phyloP scores from a whole-genome alignment of 345 rosid species.

The Citrus unshiu region DNA sequence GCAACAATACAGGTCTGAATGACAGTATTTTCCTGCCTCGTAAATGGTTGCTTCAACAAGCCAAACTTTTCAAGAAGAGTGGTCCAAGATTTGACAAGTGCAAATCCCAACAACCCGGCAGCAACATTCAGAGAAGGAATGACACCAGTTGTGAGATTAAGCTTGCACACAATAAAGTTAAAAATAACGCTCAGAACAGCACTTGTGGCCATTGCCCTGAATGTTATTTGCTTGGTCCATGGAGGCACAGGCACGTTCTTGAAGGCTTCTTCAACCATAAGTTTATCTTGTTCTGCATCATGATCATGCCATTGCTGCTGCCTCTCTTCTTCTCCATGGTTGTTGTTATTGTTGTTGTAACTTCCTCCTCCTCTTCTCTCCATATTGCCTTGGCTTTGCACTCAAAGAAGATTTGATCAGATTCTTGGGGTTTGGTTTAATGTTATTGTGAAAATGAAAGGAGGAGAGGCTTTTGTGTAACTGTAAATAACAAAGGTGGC shows the following conservation, averaged over 20 bases:
- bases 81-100: conserved; percentile 42
- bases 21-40: conserved; percentile 84
- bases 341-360: neutral
- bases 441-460: neutral
- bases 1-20: conserved; percentile 89
- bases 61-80: conserved; percentile 42
- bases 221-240: conserved; percentile 55
- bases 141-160: conserved; percentile 66
- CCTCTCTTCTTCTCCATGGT: neutral
- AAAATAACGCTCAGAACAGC: conserved; percentile 46
- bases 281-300: neutral
- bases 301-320: neutral
- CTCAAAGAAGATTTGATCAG: neutral
- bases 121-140: conserved; percentile 67
- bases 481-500: neutral
- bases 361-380: no score
- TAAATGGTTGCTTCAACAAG: conserved; percentile 64
- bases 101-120: conserved; percentile 60
- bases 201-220: conserved; percentile 45
- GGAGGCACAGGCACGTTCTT: conserved; percentile 34
- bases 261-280: conserved; percentile 38
- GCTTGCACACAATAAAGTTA: conserved; percentile 68
- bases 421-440: neutral
- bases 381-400: neutral
- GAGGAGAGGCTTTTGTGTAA: neutral